phyloP scores from a whole-genome alignment of 495 filamentous ascomycete genomes.

The Penicillium silybi region DNA sequence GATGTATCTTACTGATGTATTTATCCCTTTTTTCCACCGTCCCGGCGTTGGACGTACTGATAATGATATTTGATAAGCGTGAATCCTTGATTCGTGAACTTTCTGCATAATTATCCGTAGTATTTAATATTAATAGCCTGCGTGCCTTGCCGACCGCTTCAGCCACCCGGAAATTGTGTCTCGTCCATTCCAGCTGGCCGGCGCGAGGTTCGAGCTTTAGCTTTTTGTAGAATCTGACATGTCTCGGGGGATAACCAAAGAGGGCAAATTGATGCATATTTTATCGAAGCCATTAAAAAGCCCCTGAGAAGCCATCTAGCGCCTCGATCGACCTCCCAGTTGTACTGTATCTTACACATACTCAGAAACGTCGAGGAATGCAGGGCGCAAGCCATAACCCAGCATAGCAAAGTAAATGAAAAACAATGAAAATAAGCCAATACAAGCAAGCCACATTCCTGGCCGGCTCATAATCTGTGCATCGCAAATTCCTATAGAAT shows the following conservation, averaged over 20 bases:
- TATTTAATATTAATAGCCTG: background rate
- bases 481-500: constrained; percentile 47
- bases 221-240: no score
- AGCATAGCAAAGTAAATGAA: constrained; percentile 27
- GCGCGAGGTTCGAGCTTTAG: background rate
- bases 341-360: constrained; percentile 11
- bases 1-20: constrained; percentile 12
- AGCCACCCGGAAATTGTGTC: background rate
- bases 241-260: no score
- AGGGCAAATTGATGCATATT: constrained; percentile 17
- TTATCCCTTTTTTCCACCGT: constrained; percentile 7
- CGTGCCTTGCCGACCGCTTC: background rate
- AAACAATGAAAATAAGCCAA: constrained; percentile 16
- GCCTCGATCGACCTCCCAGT: constrained; percentile 19
- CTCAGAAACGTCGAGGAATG: background rate
- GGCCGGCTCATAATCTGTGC: constrained; percentile 37
- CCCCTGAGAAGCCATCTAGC: constrained; percentile 6
- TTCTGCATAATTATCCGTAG: background rate
- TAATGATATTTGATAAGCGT: background rate
- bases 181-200: constrained; percentile 1
- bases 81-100: background rate
- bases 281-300: constrained; percentile 23
- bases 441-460: constrained; percentile 17
- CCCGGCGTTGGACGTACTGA: constrained; percentile 7
- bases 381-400: constrained; percentile 3